Evolutionary conservation across 2,329 filamentous ascomycete genomes (phyloP).

Genomic region (Botrytis pseudocinerea): DNA sequence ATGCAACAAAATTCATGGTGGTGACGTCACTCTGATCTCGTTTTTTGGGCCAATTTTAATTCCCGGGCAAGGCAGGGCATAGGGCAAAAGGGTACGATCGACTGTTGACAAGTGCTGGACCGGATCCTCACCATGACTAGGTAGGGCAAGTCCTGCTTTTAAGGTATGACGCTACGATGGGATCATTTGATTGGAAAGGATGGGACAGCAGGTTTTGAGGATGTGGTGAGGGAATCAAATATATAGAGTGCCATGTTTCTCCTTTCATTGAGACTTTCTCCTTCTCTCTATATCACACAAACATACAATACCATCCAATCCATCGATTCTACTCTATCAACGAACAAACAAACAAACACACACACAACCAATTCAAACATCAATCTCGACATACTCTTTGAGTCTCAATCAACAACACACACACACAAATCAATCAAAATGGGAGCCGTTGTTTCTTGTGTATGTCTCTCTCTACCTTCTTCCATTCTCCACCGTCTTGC

Average conservation of each 20-base stretch:
- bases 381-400: not conserved
- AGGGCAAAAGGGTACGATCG: not conserved
- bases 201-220: not conserved
- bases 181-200: slow-evolving; percentile 1
- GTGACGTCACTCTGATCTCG: slow-evolving; percentile 2
- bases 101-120: not conserved
- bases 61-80: not conserved
- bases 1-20: not conserved
- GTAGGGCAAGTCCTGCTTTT: not conserved
- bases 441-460: slow-evolving; percentile 43
- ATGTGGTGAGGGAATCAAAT: not conserved
- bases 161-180: slow-evolving; percentile 17
- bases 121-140: not conserved
- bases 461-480: slow-evolving; percentile 35
- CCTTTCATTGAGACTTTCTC: not conserved
- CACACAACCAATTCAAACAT: not conserved
- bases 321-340: not conserved
- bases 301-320: not conserved
- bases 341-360: not conserved
- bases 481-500: not conserved
- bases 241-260: slow-evolving; percentile 8
- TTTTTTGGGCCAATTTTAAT: not conserved
- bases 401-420: not conserved
- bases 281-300: slow-evolving; percentile 14
- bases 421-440: slow-evolving; percentile 33